Conservation (phyloP, 106 monocot species). For the Apostasia ramifera region DNA sequence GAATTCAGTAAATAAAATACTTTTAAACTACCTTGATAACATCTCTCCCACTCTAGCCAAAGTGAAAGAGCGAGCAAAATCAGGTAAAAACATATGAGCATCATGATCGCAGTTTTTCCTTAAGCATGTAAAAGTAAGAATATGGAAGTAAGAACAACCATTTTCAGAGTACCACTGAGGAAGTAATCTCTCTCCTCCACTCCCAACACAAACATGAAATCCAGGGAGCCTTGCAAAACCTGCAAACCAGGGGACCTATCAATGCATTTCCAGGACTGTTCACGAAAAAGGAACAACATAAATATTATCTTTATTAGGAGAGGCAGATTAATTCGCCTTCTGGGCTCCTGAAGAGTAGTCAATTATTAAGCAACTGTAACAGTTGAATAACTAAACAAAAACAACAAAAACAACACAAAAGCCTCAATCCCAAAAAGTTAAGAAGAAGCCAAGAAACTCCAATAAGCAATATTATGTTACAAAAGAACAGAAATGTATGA, state of each 20-base stretch:
- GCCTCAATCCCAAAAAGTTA: too few relatives aligned
- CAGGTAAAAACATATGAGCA: neutral
- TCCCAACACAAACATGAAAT: conserved; percentile 90
- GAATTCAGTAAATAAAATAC: neutral
- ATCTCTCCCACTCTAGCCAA: neutral
- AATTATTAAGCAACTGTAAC: too few relatives aligned
- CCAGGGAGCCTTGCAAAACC: conserved; percentile 78
- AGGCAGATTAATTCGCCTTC: neutral
- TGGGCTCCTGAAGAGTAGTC: neutral
- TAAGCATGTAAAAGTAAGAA: neutral
- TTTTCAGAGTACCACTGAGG: conserved; percentile 87
- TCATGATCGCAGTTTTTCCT: neutral
- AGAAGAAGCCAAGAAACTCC: too few relatives aligned
- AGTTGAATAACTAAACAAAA: too few relatives aligned
- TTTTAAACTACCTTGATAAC: neutral
- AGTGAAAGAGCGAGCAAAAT: neutral
- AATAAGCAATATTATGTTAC: too few relatives aligned
- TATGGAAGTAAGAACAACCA: conserved; percentile 16
- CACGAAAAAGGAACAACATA: neutral
- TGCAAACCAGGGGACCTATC: conserved; percentile 15
- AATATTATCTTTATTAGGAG: neutral
- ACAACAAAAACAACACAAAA: too few relatives aligned
- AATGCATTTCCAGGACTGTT: neutral
- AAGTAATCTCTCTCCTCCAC: conserved; percentile 78
- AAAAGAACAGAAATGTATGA: too few relatives aligned